Evolutionary conservation across 2,329 filamentous ascomycete species (phyloP), one percentile per base, ranked within the genome.

Genomic region (Aspergillus versicolor): DNA sequence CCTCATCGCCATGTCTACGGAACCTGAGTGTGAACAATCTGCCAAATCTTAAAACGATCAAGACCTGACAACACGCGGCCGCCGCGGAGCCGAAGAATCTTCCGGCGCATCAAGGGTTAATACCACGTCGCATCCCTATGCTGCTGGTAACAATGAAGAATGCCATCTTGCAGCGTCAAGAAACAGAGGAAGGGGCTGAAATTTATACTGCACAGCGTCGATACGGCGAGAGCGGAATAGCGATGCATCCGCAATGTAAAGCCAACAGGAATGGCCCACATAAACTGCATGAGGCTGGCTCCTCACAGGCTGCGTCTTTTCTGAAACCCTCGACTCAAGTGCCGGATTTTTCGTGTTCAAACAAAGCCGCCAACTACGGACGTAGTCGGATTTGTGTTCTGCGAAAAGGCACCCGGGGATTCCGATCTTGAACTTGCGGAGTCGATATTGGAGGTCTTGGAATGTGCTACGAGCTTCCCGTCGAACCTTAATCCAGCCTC

Each of bases 241-340:
- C 27, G 34, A n/a, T 27, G 12, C 38, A 38, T 22, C 8, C 7
- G 30, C 41, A 15, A 42, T 32, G 38, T 38, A 44, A 27, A 44
- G 21, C 22, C 41, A 27, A 45, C 41, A 15, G 49, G 19, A 17
- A 21, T 38, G 50, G 50, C 19, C 50, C 50, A 37, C 42, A 37
- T 32, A 45, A 47, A 15, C 30, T 24, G 50, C 50, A 52, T 52
- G 37, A 52, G 41, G 19, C 21, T 19, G 19, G 22, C n/a, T 43
- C 51, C 51, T 53, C 42, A 15, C 51, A 45, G 21, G 50, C 41
- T 53, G 42, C 48, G 32, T 41, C 45, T 22, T 47, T 53, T 53
- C 30, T 32, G 43, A 41, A 53, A 46, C 30, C n/a, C 51, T 47
- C 41, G 9, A 47, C 15, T 52, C 30, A 52, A 52, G 30, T 41